phyloP scores from a whole-genome alignment of 768 basidiomycete species.

The Gelatoporia subvermispora region DNA sequence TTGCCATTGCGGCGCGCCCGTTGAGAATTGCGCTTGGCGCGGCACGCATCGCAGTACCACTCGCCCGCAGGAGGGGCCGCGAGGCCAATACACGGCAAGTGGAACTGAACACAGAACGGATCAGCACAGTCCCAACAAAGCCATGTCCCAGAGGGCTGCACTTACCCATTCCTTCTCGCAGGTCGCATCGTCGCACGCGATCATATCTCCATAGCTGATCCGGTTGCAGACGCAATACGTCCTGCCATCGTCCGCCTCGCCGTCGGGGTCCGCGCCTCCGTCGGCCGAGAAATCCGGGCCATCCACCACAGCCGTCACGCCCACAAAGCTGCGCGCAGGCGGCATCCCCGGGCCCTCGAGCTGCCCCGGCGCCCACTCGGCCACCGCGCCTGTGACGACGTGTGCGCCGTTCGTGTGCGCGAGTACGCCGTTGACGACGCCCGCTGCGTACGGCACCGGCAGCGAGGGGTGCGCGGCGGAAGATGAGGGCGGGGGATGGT shows the following conservation, averaged over 20 bases:
- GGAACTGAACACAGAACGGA: conserved; percentile 51
- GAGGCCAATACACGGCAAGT: conserved; percentile 70
- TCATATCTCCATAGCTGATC: conserved; percentile 90
- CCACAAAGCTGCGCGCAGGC: conserved; percentile 41
- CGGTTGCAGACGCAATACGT: conserved; percentile 85
- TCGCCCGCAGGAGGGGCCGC: conserved; percentile 59
- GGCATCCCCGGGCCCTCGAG: conserved; percentile 81
- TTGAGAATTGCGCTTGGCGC: conserved; percentile 43
- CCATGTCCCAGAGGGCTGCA: conserved; percentile 19
- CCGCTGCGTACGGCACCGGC: conserved; percentile 36
- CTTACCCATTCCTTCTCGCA: conserved; percentile 91
- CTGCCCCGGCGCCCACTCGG: conserved; percentile 40
- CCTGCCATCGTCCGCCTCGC: conserved; percentile 50
- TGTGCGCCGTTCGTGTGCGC: conserved; percentile 11
- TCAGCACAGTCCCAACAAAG: conserved; percentile 5
- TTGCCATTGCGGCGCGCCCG: conserved; percentile 21
- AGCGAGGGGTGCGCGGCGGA: conserved; percentile 51
- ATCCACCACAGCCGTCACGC: conserved; percentile 26
- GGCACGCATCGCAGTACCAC: conserved; percentile 76
- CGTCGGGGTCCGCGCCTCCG: conserved; percentile 48
- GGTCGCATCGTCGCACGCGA: conserved; percentile 79
- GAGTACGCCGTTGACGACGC: conserved; percentile 9
- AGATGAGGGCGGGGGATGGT: conserved; percentile 46
- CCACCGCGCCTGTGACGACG: conserved; percentile 29
- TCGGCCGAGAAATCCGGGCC: conserved; percentile 36